phyloP scores from a whole-genome alignment of 1,284 basidiomycete species.

The Inonotus obliquus region DNA sequence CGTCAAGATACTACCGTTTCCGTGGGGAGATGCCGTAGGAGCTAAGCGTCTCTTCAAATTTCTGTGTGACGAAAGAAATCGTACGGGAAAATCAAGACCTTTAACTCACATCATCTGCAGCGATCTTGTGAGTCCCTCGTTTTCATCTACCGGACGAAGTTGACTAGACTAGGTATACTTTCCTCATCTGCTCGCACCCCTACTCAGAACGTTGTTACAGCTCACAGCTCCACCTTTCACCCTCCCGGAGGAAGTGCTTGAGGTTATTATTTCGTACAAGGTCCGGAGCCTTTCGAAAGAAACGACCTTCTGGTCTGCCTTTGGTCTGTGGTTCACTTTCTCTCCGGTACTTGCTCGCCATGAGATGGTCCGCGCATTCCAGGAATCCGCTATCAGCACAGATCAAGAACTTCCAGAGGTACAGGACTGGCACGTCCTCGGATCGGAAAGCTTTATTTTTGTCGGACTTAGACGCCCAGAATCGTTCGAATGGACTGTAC shows the following conservation, averaged over 20 bases:
- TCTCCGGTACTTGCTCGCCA: conserved; percentile 48
- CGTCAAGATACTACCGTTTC: conserved; percentile 47
- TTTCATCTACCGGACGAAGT: conserved; percentile 4
- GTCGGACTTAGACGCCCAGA: conserved; percentile 50
- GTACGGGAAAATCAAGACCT: background rate
- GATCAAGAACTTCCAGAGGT: conserved; percentile 19
- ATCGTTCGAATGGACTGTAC: conserved; percentile 53
- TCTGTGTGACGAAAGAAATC: conserved; percentile 26
- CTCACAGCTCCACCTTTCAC: conserved; percentile 52
- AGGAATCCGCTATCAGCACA: background rate
- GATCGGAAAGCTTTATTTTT: conserved; percentile 49
- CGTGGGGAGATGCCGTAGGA: conserved; percentile 57
- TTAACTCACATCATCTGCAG: conserved; percentile 69
- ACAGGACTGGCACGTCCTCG: conserved; percentile 24
- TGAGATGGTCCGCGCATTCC: background rate
- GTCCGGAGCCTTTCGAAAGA: conserved; percentile 76
- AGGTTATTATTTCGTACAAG: conserved; percentile 67
- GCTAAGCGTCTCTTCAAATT: conserved; percentile 35
- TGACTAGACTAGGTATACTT: conserved; percentile 59
- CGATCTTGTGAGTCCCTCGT: conserved; percentile 52
- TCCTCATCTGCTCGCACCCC: conserved; percentile 63
- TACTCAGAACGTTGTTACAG: conserved; percentile 63
- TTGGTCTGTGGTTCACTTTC: conserved; percentile 80
- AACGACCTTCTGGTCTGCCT: conserved; percentile 74
- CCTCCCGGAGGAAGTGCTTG: conserved; percentile 13